These are phyloP conservation scores for Hygrophorus pudorinus DNA, from an alignment of 768 basidiomycete species.

Conservation along the genomic window DNA sequence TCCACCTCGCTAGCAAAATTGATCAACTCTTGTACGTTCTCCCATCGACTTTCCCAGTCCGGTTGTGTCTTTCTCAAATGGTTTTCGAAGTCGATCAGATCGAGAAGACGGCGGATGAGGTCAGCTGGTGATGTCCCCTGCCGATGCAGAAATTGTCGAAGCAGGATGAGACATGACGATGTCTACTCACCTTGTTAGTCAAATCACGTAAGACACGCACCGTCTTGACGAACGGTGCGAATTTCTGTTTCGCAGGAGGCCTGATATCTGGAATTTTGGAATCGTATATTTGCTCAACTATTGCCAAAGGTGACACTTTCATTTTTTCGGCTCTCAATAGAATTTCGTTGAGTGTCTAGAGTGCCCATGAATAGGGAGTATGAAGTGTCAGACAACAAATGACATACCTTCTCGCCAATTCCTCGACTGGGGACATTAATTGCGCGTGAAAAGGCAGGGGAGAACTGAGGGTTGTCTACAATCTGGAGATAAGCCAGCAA, in stretches of 20 bases:
- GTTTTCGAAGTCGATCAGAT: slow-evolving; percentile 52
- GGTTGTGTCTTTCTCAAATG: slow-evolving; percentile 60
- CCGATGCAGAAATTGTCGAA: background rate
- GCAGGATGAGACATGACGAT: background rate
- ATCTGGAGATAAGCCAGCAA: slow-evolving; percentile 76
- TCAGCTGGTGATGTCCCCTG: slow-evolving; percentile 54
- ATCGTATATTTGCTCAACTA: slow-evolving; percentile 57
- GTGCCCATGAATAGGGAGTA: background rate
- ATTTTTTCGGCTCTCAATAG: slow-evolving; percentile 38
- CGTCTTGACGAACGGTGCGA: slow-evolving; percentile 47
- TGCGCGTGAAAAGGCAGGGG: slow-evolving; percentile 62
- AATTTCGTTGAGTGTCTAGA: slow-evolving; percentile 54
- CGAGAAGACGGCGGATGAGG: slow-evolving; percentile 49
- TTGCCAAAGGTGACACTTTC: slow-evolving; percentile 43
- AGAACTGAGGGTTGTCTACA: slow-evolving; percentile 58
- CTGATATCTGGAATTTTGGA: slow-evolving; percentile 54
- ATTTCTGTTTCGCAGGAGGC: slow-evolving; percentile 53
- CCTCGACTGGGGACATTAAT: slow-evolving; percentile 64
- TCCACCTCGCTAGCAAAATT: slow-evolving; percentile 42
- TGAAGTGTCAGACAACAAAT: background rate
- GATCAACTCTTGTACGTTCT: slow-evolving; percentile 80
- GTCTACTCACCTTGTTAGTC: slow-evolving; percentile 39
- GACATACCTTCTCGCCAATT: slow-evolving; percentile 66
- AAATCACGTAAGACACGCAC: slow-evolving; percentile 42
- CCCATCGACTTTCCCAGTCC: slow-evolving; percentile 74